Evolutionary conservation across 495 filamentous ascomycete species (phyloP).

Genomic region (Geopyxis carbonaria): DNA sequence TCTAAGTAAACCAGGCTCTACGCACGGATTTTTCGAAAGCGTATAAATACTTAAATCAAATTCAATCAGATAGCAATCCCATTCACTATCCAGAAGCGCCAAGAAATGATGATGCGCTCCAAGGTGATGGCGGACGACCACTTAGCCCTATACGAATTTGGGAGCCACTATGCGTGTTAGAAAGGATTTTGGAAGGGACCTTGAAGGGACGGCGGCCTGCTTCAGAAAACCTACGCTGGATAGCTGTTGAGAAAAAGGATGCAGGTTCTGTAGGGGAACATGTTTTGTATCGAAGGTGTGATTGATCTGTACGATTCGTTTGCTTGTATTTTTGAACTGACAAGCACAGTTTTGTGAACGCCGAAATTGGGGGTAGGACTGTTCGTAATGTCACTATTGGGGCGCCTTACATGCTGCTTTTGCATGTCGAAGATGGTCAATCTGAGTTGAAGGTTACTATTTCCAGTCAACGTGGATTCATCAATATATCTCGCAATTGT

Average conservation of each 20-base stretch:
- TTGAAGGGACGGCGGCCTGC: too few species aligned
- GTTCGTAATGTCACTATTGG: background rate
- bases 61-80: background rate
- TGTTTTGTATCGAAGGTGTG: background rate
- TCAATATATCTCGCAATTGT: background rate
- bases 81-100: background rate
- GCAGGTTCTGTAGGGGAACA: background rate
- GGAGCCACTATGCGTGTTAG: background rate
- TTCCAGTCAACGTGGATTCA: background rate
- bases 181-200: too few species aligned
- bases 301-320: background rate
- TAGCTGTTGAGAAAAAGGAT: background rate
- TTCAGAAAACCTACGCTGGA: too few species aligned
- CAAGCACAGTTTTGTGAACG: background rate
- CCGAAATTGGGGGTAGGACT: background rate
- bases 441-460: background rate
- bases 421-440: background rate
- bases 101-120: background rate
- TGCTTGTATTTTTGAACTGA: background rate
- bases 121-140: background rate
- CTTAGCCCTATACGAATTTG: background rate
- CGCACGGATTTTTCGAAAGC: conserved; percentile 1
- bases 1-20: conserved; percentile 1
- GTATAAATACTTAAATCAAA: background rate
- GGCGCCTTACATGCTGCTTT: background rate